Conservation (phyloP, 2,329 filamentous ascomycete genomes). For the Phialophora macrospora region DNA sequence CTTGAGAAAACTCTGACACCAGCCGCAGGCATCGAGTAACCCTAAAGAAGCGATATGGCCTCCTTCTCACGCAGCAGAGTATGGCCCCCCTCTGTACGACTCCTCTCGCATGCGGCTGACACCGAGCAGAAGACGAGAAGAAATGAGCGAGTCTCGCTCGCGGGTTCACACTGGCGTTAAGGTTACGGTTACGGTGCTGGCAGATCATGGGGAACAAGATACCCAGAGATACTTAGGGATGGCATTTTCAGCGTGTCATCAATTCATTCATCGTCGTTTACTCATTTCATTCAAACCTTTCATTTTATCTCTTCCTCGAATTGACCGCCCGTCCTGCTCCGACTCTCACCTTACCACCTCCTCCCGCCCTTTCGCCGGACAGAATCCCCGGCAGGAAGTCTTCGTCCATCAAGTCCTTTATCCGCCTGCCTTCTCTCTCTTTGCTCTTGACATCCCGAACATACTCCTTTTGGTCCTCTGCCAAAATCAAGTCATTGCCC, state of each 20-base stretch:
- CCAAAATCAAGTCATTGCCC: constrained; percentile 80
- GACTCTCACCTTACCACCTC: constrained; percentile 72
- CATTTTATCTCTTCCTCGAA: constrained; percentile 62
- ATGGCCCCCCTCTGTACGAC: constrained; percentile 37
- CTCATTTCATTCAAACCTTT: not conserved
- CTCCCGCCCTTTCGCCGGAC: constrained; percentile 73
- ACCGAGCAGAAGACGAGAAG: constrained; percentile 41
- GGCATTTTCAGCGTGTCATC: not conserved
- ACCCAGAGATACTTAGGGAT: constrained; percentile 19
- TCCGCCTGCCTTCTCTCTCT: constrained; percentile 62
- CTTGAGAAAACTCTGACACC: constrained; percentile 5
- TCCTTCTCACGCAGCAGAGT: constrained; percentile 83
- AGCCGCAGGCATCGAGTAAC: constrained; percentile 79
- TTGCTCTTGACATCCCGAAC: constrained; percentile 66
- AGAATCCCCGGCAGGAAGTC: constrained; percentile 87
- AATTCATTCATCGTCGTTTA: constrained; percentile 8
- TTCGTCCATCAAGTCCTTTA: constrained; percentile 89
- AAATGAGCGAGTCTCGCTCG: constrained; percentile 35
- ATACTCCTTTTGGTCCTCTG: constrained; percentile 97
- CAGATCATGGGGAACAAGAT: constrained; percentile 20
- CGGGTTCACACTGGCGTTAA: constrained; percentile 6
- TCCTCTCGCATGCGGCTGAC: constrained; percentile 27
- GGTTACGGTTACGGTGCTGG: constrained; percentile 9
- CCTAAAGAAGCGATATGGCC: constrained; percentile 88
- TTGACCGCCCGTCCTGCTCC: constrained; percentile 89